Evolutionary conservation across 2,329 filamentous ascomycete species (phyloP), one percentile per base, ranked within the genome.

Genomic region (Hymenoscyphus occultus): DNA sequence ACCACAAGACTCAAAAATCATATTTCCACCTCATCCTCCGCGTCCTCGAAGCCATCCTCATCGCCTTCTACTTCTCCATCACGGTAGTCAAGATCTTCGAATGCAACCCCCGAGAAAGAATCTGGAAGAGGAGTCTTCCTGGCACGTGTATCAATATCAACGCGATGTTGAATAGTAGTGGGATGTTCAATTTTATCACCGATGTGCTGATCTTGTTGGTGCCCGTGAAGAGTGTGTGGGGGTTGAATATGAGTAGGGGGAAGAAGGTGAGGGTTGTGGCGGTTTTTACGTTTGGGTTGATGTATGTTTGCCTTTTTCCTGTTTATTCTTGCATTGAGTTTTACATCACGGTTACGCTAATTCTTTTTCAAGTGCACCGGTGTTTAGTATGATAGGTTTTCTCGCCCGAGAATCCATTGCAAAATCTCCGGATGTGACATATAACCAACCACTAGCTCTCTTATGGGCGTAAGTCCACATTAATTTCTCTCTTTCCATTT

Each of bases 241-340:
- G 51, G 3, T 31, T 64, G 56, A 54, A 60, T 22, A 51, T 64
- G 62, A 64, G 31, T 2, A 48, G 14, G 40, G 9, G 6, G 56
- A 64, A 56, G 62, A 64, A 64, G 57, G 32, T 64, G 16, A 16
- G 58, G 7, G 62, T 64, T 59, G 28, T 64, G n/a, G 3, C 35
- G 7, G 39, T 51, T 5, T 64, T 64, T 39, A 60, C 62, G 1
- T 64, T 64, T 60, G 62, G 56, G 14, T 40, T 60, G 19, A 35
- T 57, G 62, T 64, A 56, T 4, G 61, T 59, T 9, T 39, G 2
- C 3, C 14, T 14, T 31, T 56, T 13, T 31, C n/a, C 10, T 16
- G 5, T 1, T 6, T 56, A 5, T 56, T 13, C 10, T 22, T 31
- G 28, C 28, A 28, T 28, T 28, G 28, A 3, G 28, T 28, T 28